Base-by-base conservation (phyloP, 2,329 filamentous ascomycete species). In the Bimuria novae-zelandiae region DNA sequence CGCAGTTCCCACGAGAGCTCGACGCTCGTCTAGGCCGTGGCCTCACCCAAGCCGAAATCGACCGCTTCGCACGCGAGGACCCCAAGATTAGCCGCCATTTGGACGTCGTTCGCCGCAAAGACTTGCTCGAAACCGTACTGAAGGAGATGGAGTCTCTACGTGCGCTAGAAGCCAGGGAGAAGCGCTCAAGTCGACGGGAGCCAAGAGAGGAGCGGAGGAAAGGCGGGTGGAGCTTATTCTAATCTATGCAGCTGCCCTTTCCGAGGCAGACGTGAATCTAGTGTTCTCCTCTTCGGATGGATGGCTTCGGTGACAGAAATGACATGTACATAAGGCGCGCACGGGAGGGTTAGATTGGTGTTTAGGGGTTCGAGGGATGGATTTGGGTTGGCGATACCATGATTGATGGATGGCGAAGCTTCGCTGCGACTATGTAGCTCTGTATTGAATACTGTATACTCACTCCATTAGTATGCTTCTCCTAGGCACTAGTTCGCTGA, bases 61-160 rank as follows among this genome's bases (percentile, higher is more conserved):
- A 99, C 70, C 84, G 84, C 22, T 97, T 99, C 64, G 94, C 94
- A 3, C 86, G 90, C 48, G 94, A 99, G 75, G 95, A 99, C 68
- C 89, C 91, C 16, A 94, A 93, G 75, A 88, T 99, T 57, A 84
- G 88, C 57, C 83, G 88, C 42, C 95, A 99, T 72, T 80, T 99
- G 37, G 95, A 99, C 64, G 87, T 97, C 21, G 96, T 97, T 61
- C 84, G 87, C 57, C 83, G 92, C 60, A 99, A 99, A 76, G 92
- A 97, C 67, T 80, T 97, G 54, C 82, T 99, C 4, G 93, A 99
- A 77, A 80, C 97, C 51, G 94, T 96, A 4, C 80, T 99, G 25
- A 89, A 91, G 71, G 97, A 99, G 81, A 97, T 99, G 84, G 92
- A 97, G 72, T 89, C 90, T 52, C 76, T 99, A 65, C 82, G 90